These are phyloP conservation scores for Diaporthe humulicola DNA, from an alignment of 2,329 filamentous ascomycete species.

Conservation along the genomic window DNA sequence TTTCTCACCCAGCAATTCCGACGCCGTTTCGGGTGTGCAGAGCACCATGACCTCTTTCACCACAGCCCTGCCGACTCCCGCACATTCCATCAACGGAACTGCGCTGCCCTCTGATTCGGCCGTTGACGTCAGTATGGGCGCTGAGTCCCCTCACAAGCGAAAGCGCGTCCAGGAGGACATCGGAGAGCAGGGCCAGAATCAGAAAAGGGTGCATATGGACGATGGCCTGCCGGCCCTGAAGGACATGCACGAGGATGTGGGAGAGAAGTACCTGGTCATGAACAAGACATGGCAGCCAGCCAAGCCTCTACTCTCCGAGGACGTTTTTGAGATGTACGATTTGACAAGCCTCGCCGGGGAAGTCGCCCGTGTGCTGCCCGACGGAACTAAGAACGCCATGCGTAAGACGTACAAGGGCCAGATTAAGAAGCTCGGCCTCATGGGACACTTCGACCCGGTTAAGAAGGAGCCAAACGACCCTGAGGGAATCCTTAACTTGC, in stretches of 20 bases:
- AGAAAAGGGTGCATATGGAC: conserved; percentile 75
- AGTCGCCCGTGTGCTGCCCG: conserved; percentile 73
- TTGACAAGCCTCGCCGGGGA: conserved; percentile 69
- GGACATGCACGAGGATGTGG: conserved; percentile 75
- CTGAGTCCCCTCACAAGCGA: conserved; percentile 71
- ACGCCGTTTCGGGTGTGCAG: conserved; percentile 63
- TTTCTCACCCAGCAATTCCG: conserved; percentile 68
- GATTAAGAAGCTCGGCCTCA: conserved; percentile 73
- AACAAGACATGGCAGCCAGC: conserved; percentile 58
- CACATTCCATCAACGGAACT: conserved; percentile 73
- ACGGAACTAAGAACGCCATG: conserved; percentile 76
- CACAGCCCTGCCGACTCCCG: conserved; percentile 71
- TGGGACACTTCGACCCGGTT: conserved; percentile 71
- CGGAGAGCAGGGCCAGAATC: conserved; percentile 61
- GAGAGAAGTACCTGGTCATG: conserved; percentile 76
- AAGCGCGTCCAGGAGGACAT: conserved; percentile 70
- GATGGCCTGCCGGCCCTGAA: conserved; percentile 72
- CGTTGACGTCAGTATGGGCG: conserved; percentile 60
- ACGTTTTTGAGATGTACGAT: conserved; percentile 71
- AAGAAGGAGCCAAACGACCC: conserved; percentile 67
- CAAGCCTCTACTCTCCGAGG: conserved; percentile 64
- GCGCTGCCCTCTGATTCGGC: conserved; percentile 58
- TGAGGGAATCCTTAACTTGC: conserved; percentile 66
- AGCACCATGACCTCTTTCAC: conserved; percentile 65
- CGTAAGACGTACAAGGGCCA: conserved; percentile 78